phyloP scores from a whole-genome alignment of 2,329 filamentous ascomycete species.

The Hypoxylon sp. region DNA sequence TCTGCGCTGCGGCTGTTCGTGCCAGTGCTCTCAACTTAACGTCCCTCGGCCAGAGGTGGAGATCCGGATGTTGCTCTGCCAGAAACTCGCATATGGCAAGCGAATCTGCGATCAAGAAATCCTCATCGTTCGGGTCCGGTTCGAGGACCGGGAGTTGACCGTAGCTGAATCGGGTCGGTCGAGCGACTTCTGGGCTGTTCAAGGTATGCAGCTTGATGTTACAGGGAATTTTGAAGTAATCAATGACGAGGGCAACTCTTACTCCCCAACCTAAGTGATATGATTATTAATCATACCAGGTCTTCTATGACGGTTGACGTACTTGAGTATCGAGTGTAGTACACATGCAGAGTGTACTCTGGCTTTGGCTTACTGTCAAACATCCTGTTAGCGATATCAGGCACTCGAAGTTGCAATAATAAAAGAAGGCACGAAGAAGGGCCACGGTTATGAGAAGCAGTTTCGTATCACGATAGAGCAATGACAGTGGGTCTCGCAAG shows the following conservation, averaged over 20 bases:
- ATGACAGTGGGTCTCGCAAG: neutral
- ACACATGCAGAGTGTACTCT: conserved; percentile 41
- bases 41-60: conserved; percentile 57
- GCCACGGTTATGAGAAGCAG: neutral
- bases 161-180: conserved; percentile 52
- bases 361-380: conserved; percentile 17
- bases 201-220: conserved; percentile 56
- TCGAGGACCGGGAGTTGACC: conserved; percentile 57
- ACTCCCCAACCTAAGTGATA: conserved; percentile 43
- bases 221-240: conserved; percentile 59
- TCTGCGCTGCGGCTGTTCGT: conserved; percentile 59
- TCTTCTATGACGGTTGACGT: conserved; percentile 12
- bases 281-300: neutral
- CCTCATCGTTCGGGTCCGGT: conserved; percentile 55
- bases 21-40: conserved; percentile 58
- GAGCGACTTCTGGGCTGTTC: conserved; percentile 41
- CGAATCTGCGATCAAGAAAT: conserved; percentile 60
- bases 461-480: neutral
- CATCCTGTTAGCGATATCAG: conserved; percentile 26
- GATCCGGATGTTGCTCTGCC: conserved; percentile 56
- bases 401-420: neutral
- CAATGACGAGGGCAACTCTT: conserved; percentile 54
- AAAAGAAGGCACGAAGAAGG: neutral
- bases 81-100: conserved; percentile 63
- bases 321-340: conserved; percentile 46